Evolutionary conservation across 192 early-diverging fungal genomes (phyloP), one percentile per base, ranked within the genome.

Genomic region (Diversispora epigaea): DNA sequence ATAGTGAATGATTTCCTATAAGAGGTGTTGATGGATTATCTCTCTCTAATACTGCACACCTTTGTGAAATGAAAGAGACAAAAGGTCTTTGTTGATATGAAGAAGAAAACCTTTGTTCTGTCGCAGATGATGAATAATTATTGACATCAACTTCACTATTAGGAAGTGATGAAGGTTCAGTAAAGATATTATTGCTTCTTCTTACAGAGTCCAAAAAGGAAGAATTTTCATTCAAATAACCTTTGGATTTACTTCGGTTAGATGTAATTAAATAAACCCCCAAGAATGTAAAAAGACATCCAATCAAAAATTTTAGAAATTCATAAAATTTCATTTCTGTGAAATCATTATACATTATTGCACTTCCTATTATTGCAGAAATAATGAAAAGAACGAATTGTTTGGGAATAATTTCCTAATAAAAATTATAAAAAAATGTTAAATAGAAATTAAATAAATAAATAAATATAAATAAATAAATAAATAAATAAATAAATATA

Each of bases 361-460:
- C 87, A 57, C 86, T 88, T 22, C 91, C 91, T 54, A 89, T 81
- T 43, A 92, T 92, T 17, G 87, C 87, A 10, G 85, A 89, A 14
- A 89, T 80, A 0, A 90, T 92, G 69, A 92, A 92, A 4, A 91
- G 78, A 12, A 92, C 91, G 79, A 91, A 92, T 75, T 92, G 91
- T 9, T 89, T 92, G 3, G 91, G 91, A 67, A 92, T 91, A 2
- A 92, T 90, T 78, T 89, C 78, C 81, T 81, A 32, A 32, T 32
- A 32, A 32, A 32, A 32, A 32, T 32, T 32, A 2, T 32, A 32
- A 32, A 32, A n/a, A 32, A 32, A 32, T 2, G 25, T 32, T 2
- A 32, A 32, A 32, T 32, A 32, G 25, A 32, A 32, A 32, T 32
- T 32, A 32, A 32, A 32, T 32, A 32, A 32, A 32, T 32, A 32